A percentile compares a stretch with the other conserved stretches of the same genome.
Evolutionary conservation across 352 stramenopile species (phyloP).

Genomic region (Globisporangium middletonii): DNA sequence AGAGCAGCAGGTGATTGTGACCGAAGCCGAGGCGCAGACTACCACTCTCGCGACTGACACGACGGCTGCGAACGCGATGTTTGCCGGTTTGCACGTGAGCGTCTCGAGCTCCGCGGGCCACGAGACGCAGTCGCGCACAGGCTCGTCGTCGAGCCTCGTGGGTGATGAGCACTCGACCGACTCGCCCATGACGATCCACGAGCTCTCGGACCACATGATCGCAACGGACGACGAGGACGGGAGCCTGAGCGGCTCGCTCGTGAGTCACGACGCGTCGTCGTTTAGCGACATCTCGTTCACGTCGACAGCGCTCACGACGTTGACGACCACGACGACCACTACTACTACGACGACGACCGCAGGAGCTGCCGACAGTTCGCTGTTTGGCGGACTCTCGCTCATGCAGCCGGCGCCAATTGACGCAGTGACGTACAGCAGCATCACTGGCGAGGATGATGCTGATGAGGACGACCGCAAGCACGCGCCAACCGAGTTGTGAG

Average conservation of each 20-base stretch:
- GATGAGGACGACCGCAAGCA: no score
- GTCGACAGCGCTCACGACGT: constrained; percentile 3
- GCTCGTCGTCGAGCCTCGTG: constrained; percentile 13
- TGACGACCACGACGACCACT: constrained; percentile 1
- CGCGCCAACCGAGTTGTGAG: no score
- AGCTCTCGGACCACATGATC: constrained; percentile 31
- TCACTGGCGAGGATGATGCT: no score
- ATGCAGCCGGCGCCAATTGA: constrained; percentile 1
- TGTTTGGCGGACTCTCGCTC: constrained; percentile 17
- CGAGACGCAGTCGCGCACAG: constrained; percentile 12
- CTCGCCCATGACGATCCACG: constrained; percentile 45
- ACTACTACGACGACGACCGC: not conserved
- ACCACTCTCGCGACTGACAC: not conserved
- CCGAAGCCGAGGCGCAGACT: not conserved
- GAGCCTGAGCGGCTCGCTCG: constrained; percentile 3
- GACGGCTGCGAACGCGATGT: constrained; percentile 6
- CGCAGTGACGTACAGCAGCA: no score
- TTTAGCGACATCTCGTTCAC: constrained; percentile 18
- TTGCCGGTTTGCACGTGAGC: constrained; percentile 9
- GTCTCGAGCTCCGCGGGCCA: constrained; percentile 3
- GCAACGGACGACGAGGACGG: constrained; percentile 11
- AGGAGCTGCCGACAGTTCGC: not conserved
- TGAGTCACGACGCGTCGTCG: constrained; percentile 11
- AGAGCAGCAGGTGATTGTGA: not conserved
- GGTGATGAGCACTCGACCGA: constrained; percentile 16